These are phyloP conservation scores for Lachnellula willkommii DNA, from an alignment of 2,329 filamentous ascomycete genomes.

Conservation along the genomic window DNA sequence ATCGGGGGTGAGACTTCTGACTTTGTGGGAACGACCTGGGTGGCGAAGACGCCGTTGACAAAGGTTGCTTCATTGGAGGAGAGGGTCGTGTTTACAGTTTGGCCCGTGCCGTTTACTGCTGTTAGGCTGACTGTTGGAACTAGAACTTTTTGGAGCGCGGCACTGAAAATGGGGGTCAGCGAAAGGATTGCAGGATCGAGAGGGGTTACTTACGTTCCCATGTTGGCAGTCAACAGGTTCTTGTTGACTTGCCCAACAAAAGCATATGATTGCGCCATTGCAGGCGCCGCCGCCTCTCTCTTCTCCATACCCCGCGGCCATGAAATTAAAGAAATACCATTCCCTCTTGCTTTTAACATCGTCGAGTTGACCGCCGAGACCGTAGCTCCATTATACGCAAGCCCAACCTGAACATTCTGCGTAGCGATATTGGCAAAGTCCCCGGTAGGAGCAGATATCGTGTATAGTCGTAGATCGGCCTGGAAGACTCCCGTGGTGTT, in stretches of 20 bases:
- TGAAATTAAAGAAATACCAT: conserved; percentile 23
- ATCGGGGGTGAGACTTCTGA: conserved; percentile 28
- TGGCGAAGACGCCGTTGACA: conserved; percentile 64
- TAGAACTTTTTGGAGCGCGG: conserved; percentile 52
- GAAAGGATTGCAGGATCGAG: conserved; percentile 35
- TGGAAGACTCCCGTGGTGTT: conserved; percentile 64
- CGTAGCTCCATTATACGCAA: conserved; percentile 51
- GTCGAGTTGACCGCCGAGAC: conserved; percentile 40
- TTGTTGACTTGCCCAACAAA: conserved; percentile 65
- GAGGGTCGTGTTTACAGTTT: conserved; percentile 56
- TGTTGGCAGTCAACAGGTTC: conserved; percentile 46
- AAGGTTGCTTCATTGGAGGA: conserved; percentile 67
- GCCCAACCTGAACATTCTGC: conserved; percentile 48
- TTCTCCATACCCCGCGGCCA: conserved; percentile 21
- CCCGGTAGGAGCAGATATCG: conserved; percentile 54
- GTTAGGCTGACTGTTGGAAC: conserved; percentile 64
- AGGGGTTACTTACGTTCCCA: conserved; percentile 52
- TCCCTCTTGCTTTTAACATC: conserved; percentile 16
- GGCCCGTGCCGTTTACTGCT: conserved; percentile 47
- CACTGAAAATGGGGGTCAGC: conserved; percentile 15
- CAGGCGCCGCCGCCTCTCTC: conserved; percentile 25
- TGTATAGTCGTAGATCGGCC: conserved; percentile 71
- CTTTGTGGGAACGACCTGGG: conserved; percentile 26
- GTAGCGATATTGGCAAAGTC: conserved; percentile 47
- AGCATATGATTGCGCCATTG: conserved; percentile 57